Base-by-base conservation (phyloP, 2,329 filamentous ascomycete species). In the Ophidiomyces ophidiicola region DNA sequence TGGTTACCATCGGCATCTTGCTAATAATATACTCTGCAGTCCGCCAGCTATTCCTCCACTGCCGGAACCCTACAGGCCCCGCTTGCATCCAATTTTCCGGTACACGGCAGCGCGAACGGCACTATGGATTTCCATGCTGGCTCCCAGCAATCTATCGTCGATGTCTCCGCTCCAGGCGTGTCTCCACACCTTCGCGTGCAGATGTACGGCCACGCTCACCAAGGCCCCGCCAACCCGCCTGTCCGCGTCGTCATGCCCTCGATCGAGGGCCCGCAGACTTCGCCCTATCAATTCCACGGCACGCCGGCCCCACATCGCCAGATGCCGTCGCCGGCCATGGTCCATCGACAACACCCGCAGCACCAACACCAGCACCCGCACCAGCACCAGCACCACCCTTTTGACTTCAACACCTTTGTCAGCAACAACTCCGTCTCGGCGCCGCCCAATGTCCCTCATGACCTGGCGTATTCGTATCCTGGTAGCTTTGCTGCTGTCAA, bases 1-100 rank as follows among this genome's bases (percentile, higher is more conserved):
- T 17, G 11, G 3, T 12, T 11, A 6, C 31, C 37, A 49, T 49
- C 48, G 52, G 41, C 49, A 53, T 58, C 14, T 17, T 35, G 42
- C 51, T 53, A 44, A 56, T 39, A 2, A 15, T 4, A 28, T 7
- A 15, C 17, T 28, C 37, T 42, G 44, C 51, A 78, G 74, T 78
- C 76, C 50, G 76, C 76, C 43, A 79, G 74, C 56, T 80, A 79
- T 55, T 75, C 76, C n/a, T 79, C 76, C 26, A 79, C 75, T 14
- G 75, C 76, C 40, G 55, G 59, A 14, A 56, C 63, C 17, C 54
- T 67, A 20, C 53, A 61, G 4, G 58, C 61, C 3, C 53, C 62
- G 4, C 56, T 60, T 33, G 54, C 48, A 19, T 59, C 60, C 3
- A 58, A 53, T 41, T 63, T 61, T 43, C 47, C 56, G 29, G 60